Conservation (phyloP, 495 filamentous ascomycete genomes). For the Aspergillus homomorphus region DNA sequence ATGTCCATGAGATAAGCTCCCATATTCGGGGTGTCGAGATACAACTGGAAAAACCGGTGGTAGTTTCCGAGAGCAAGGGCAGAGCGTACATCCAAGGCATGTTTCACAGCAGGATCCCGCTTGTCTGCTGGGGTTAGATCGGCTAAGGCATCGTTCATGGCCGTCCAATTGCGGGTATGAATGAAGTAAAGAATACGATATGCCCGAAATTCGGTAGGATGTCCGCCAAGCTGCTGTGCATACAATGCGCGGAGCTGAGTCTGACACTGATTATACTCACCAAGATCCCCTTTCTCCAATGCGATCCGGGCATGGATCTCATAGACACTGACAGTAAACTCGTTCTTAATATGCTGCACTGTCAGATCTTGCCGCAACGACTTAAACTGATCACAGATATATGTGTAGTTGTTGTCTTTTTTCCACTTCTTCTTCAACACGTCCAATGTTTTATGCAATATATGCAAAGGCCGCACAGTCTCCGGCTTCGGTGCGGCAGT, state of each 20-base stretch:
- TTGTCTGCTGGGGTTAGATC: constrained; percentile 98
- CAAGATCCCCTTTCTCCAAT: constrained; percentile 95
- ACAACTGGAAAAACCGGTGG: constrained; percentile 94
- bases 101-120: constrained; percentile 74
- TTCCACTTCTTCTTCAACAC: constrained; percentile 92
- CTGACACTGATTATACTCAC: constrained; percentile 99
- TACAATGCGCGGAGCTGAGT: constrained; percentile 93
- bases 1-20: constrained; percentile 98
- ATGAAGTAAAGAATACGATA: constrained; percentile 99
- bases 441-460: constrained; percentile 81
- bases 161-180: constrained; percentile 96
- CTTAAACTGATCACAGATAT: constrained; percentile 99
- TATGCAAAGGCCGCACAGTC: constrained; percentile 76
- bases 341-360: constrained; percentile 92
- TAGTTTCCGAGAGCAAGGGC: constrained; percentile 92
- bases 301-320: constrained; percentile 98
- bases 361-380: constrained; percentile 97
- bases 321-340: constrained; percentile 93
- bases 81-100: constrained; percentile 88
- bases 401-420: constrained; percentile 87
- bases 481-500: constrained; percentile 84
- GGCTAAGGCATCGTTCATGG: constrained; percentile 95
- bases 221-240: constrained; percentile 77
- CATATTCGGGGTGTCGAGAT: constrained; percentile 94
- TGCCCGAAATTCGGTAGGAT: constrained; percentile 93